Evolutionary conservation across 306 rosid species (phyloP).

Genomic region (Gynostemma pentaphyllum): DNA sequence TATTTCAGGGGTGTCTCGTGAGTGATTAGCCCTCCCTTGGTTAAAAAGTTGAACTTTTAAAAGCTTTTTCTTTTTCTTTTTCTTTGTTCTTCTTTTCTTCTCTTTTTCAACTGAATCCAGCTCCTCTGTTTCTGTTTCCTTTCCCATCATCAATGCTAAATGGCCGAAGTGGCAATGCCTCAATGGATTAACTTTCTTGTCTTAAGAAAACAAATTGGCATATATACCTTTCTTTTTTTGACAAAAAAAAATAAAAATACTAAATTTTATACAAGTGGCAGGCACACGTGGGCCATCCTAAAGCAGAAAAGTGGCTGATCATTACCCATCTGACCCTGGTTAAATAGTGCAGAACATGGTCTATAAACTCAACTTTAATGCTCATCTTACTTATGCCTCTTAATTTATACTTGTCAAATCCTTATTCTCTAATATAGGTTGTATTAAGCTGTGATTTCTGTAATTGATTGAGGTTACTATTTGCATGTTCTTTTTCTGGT

Average conservation of each 20-base stretch:
- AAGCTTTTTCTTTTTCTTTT: slow-evolving; percentile 11
- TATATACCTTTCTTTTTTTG: background rate
- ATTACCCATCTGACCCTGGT: background rate
- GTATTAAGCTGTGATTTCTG: background rate
- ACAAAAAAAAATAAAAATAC: background rate
- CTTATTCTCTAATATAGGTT: background rate
- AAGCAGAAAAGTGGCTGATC: background rate
- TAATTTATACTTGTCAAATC: background rate
- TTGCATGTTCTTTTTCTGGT: slow-evolving; percentile 2
- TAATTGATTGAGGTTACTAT: background rate
- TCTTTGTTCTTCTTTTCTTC: slow-evolving; percentile 15
- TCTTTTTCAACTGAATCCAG: slow-evolving; percentile 18
- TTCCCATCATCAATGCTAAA: slow-evolving; percentile 45
- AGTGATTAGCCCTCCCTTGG: slow-evolving; percentile 52
- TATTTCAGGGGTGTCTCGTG: slow-evolving; percentile 77
- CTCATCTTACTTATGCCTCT: background rate
- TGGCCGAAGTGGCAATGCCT: slow-evolving; percentile 43
- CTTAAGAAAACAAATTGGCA: background rate
- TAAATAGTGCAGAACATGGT: background rate
- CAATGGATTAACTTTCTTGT: slow-evolving; percentile 18
- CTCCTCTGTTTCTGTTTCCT: slow-evolving; percentile 32
- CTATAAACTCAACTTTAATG: slow-evolving; percentile 1
- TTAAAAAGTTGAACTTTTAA: slow-evolving; percentile 41
- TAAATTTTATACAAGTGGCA: slow-evolving; percentile 9
- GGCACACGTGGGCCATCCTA: slow-evolving; percentile 10